These are phyloP conservation scores for Spathaspora passalidarum DNA, from an alignment of 805 yeast genomes.

Conservation along the genomic window DNA sequence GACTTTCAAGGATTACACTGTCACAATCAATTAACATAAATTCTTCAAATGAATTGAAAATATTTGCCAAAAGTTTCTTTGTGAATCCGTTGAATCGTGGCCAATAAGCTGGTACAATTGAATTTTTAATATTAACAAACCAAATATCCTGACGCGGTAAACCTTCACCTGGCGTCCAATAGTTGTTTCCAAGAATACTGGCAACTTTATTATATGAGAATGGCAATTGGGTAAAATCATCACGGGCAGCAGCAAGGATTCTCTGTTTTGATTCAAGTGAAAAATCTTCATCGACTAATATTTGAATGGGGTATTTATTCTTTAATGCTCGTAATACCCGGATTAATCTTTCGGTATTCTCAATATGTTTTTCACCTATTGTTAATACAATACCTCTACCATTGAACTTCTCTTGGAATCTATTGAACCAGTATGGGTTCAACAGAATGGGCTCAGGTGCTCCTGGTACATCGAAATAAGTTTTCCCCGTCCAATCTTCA, in stretches of 20 bases:
- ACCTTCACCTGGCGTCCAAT: too few species aligned
- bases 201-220: conserved; percentile 17
- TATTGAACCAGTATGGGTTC: too few species aligned
- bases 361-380: conserved; percentile 44
- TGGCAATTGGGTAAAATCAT: conserved; percentile 20
- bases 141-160: conserved; percentile 32
- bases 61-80: conserved; percentile 50
- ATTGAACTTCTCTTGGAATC: too few species aligned
- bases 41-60: conserved; percentile 57
- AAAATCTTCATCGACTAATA: conserved; percentile 27
- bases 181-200: conserved; percentile 14
- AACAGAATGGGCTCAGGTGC: too few species aligned
- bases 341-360: conserved; percentile 48
- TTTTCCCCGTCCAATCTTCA: conserved; percentile 35
- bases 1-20: conserved; percentile 30
- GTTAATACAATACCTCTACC: conserved; percentile 54
- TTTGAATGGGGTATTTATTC: conserved; percentile 46
- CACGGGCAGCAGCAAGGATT: conserved; percentile 23
- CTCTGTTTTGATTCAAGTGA: conserved; percentile 9
- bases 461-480: neutral
- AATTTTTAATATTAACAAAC: conserved; percentile 29
- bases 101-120: conserved; percentile 17
- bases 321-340: conserved; percentile 48
- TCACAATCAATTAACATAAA: conserved; percentile 53
- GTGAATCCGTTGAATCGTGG: conserved; percentile 17